Evolutionary conservation across 1,284 basidiomycete species (phyloP).

Genomic region (Lentinula novae-zelandiae): DNA sequence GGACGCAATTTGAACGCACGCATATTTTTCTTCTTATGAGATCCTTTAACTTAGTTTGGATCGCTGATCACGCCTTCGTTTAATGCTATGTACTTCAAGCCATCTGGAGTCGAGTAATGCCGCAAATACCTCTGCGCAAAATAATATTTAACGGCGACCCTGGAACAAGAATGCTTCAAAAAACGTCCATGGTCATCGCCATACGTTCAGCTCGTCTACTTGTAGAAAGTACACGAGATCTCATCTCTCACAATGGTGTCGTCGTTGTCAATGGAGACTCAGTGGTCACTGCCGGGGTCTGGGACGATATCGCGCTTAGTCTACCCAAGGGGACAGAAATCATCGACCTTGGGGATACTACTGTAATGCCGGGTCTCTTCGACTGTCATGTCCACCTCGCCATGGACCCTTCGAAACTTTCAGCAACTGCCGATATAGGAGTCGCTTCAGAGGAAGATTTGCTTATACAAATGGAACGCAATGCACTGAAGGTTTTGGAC

Average conservation of each 20-base stretch:
- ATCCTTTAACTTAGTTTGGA: background rate
- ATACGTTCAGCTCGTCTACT: slow-evolving; percentile 10
- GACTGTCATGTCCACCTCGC: slow-evolving; percentile 15
- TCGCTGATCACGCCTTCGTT: background rate
- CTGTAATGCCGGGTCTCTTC: slow-evolving; percentile 12
- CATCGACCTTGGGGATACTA: slow-evolving; percentile 12
- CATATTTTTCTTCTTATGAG: background rate
- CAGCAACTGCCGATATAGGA: slow-evolving; percentile 2
- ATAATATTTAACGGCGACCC: background rate
- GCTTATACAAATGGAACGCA: slow-evolving; percentile 6
- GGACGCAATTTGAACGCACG: background rate
- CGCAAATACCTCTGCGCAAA: slow-evolving; percentile 1
- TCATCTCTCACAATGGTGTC: slow-evolving; percentile 7
- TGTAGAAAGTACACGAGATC: background rate
- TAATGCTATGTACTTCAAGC: background rate
- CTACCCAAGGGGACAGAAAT: background rate
- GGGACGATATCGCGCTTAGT: slow-evolving; percentile 1
- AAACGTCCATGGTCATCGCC: background rate
- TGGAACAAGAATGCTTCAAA: background rate
- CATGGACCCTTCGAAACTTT: slow-evolving; percentile 7
- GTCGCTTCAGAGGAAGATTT: background rate
- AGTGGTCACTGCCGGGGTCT: slow-evolving; percentile 9
- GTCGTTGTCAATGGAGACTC: slow-evolving; percentile 10
- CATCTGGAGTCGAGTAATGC: background rate
- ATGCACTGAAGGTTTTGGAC: slow-evolving; percentile 10